Base-by-base conservation (phyloP, 1,139 yeast genomes). In the Wickerhamomyces sp. region DNA sequence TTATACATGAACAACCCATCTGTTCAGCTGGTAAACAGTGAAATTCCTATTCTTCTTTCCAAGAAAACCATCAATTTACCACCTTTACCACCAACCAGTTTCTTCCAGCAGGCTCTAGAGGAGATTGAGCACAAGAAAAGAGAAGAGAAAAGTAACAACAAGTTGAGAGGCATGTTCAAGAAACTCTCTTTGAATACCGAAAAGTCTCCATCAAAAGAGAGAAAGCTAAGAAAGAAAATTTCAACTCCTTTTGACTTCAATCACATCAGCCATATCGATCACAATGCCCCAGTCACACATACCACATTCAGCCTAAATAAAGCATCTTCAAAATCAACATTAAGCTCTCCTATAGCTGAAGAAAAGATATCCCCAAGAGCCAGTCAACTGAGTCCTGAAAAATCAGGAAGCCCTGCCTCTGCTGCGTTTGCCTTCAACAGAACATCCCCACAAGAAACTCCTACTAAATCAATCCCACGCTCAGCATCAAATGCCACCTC, bases 41-140 rank as follows among this genome's bases (percentile, higher is more conserved):
- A 49, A 16, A 49, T 46, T 13, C 67, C 67, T 2, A 37, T 53
- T 7, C 37, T 63, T 21, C 45, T 48, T 20, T 58, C 55, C 36
- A 56, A 55, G 36, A 52, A 54, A 31, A 60, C 58, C 29, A 59
- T 64, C 14, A 56, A 55, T 19, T 46, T 62, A 12, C 64, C 64
- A 8, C 64, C 67, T 12, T 44, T 62, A 29, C 58, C 59, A 7
- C 60, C 61, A 33, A 46, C 59, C 3, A 52, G 58, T 4, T 58
- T 42, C 41, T 56, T 54, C 38, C 40, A 43, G 15, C 25, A 41
- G 2, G 17, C 44, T 2, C 32, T 42, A 9, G 41, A 43, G 5
- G 44, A 41, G 14, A 29, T 33, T 18, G 33, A 20, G 10, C n/a
- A 35, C 33, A 33, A 26, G 37, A 35, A 37, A 31, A 20, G 28